Evolutionary conservation across 495 filamentous ascomycete genomes (phyloP).

Genomic region (Hypomontagnella submonticulosa): DNA sequence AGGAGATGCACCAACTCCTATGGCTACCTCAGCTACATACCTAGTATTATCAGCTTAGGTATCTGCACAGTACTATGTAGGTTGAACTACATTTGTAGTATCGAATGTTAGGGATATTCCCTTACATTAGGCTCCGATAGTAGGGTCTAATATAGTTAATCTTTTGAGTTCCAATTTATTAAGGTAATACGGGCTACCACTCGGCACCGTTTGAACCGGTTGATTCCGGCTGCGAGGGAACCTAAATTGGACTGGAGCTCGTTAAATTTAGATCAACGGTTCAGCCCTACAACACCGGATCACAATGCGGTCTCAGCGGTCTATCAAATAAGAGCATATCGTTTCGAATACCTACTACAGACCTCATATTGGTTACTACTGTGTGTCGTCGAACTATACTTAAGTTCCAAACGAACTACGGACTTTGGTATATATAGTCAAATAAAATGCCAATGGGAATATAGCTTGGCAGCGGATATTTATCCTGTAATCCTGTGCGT

Average conservation of each 20-base stretch:
- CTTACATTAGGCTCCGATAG: no score
- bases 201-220: slow-evolving; percentile 23
- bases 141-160: no score
- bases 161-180: background rate
- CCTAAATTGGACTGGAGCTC: slow-evolving; percentile 30
- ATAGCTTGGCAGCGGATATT: slow-evolving; percentile 27
- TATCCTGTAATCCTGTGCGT: slow-evolving; percentile 7
- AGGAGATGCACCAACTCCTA: no score
- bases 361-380: background rate
- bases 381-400: slow-evolving; percentile 6
- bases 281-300: slow-evolving; percentile 34
- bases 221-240: slow-evolving; percentile 28
- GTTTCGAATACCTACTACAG: background rate
- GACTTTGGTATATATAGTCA: background rate
- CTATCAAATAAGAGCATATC: background rate
- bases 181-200: slow-evolving; percentile 17
- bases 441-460: background rate
- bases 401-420: slow-evolving; percentile 3
- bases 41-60: no score
- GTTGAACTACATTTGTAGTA: no score
- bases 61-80: no score
- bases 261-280: slow-evolving; percentile 37
- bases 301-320: background rate
- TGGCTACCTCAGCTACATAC: no score
- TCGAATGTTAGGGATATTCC: no score